phyloP scores from a whole-genome alignment of 2,329 filamentous ascomycete genomes.

The Albifimbria verrucaria region DNA sequence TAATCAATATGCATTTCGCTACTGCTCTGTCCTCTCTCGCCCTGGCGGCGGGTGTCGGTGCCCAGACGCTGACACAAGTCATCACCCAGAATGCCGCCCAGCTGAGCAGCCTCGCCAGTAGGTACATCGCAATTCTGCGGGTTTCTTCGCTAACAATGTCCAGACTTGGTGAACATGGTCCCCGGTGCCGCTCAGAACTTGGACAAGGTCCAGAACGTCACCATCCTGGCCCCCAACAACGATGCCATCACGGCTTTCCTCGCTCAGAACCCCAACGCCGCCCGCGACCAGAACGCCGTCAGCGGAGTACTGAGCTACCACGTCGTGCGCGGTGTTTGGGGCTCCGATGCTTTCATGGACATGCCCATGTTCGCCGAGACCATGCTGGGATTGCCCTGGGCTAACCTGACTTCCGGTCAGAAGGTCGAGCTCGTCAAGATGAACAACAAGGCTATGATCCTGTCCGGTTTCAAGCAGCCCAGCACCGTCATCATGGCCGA shows the following conservation, averaged over 20 bases:
- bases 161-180: background rate
- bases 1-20: background rate
- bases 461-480: constrained; percentile 1
- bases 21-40: background rate
- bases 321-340: background rate
- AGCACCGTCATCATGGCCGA: background rate
- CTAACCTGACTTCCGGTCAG: background rate
- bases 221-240: constrained; percentile 53
- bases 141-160: background rate
- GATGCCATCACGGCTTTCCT: constrained; percentile 48
- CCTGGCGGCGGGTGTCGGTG: constrained; percentile 1
- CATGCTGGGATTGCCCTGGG: background rate
- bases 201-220: constrained; percentile 14
- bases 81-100: background rate
- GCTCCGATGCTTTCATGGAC: background rate
- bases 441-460: background rate
- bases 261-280: constrained; percentile 35
- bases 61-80: constrained; percentile 1
- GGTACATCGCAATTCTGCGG: background rate
- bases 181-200: constrained; percentile 14
- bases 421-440: background rate
- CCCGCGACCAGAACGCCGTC: constrained; percentile 9
- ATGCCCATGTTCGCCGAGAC: background rate
- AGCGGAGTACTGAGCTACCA: background rate
- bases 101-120: constrained; percentile 1